Evolutionary conservation across 2,329 filamentous ascomycete genomes (phyloP).

Genomic region (Exophiala oligosperma): DNA sequence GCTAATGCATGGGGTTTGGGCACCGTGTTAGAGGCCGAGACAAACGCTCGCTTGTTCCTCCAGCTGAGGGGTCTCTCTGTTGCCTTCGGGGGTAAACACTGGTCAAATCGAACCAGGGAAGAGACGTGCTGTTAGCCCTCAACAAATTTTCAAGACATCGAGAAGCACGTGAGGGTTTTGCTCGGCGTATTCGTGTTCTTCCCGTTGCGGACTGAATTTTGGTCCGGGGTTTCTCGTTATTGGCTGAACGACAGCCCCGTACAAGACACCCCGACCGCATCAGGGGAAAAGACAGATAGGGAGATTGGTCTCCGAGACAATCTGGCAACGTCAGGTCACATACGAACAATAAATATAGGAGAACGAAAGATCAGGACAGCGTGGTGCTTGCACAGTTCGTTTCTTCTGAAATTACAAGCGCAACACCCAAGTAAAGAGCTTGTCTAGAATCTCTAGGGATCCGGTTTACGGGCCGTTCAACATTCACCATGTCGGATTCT

Average conservation of each 20-base stretch:
- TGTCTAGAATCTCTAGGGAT: not conserved
- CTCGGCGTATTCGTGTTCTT: not conserved
- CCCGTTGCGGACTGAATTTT: constrained; percentile 6
- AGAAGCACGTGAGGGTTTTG: not conserved
- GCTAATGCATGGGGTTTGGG: not conserved
- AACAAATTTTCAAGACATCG: too few relatives aligned
- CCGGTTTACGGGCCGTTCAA: not conserved
- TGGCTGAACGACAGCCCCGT: not conserved
- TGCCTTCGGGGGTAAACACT: too few relatives aligned
- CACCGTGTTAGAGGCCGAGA: too few relatives aligned
- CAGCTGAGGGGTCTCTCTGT: too few relatives aligned
- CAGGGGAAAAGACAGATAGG: not conserved
- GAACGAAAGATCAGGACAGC: not conserved
- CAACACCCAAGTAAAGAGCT: not conserved
- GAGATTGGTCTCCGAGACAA: not conserved
- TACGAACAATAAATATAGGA: not conserved
- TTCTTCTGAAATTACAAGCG: not conserved
- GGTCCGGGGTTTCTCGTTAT: not conserved
- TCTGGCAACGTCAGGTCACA: too few relatives aligned
- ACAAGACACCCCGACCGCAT: constrained; percentile 3
- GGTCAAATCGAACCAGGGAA: too few relatives aligned
- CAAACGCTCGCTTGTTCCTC: too few relatives aligned
- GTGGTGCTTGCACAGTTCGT: too few relatives aligned
- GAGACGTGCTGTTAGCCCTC: too few relatives aligned
- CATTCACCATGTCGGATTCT: constrained; percentile 12